phyloP scores from a whole-genome alignment of 2,329 filamentous ascomycete species.

The Pseudogymnoascus sp. region DNA sequence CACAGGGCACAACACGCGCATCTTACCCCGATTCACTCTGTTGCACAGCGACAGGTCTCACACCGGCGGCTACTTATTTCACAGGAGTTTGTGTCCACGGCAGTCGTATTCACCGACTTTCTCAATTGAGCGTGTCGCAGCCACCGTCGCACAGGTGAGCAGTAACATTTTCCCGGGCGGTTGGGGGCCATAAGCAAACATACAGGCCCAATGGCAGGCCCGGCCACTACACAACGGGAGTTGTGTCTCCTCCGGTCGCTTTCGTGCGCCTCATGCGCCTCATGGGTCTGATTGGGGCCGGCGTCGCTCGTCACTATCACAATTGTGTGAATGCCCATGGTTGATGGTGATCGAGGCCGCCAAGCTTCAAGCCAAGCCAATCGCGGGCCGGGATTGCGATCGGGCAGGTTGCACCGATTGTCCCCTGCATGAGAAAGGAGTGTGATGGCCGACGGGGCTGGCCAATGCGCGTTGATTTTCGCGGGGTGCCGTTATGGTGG shows the following conservation, averaged over 20 bases:
- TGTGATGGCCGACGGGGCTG: neutral
- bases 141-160: neutral
- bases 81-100: neutral
- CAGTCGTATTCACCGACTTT: neutral
- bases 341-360: neutral
- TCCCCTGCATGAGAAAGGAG: conserved; percentile 6
- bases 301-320: neutral
- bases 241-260: neutral
- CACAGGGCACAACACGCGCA: neutral
- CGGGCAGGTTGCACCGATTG: neutral
- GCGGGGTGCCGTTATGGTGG: neutral
- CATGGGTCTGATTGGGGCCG: conserved; percentile 1
- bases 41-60: neutral
- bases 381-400: neutral
- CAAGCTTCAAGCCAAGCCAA: conserved; percentile 5
- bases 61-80: neutral
- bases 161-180: neutral
- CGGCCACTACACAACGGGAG: neutral
- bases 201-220: neutral
- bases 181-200: neutral
- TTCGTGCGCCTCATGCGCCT: neutral
- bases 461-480: neutral
- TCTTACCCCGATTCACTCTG: neutral
- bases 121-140: neutral
- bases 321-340: neutral